Evolutionary conservation across 805 yeast species (phyloP).

Genomic region (Yarrowia sp.): DNA sequence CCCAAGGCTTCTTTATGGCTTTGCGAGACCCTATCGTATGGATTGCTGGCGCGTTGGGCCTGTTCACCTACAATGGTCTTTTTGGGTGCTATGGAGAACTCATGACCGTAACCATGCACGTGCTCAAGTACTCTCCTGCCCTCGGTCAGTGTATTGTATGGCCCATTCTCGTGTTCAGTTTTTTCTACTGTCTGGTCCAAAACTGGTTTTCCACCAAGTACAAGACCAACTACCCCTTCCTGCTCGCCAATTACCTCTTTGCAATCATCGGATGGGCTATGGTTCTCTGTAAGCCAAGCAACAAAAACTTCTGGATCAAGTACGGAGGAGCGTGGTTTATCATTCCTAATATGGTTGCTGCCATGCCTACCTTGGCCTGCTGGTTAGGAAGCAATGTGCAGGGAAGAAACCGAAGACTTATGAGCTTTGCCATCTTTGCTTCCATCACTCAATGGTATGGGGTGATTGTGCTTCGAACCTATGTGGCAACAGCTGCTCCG

Average conservation of each 20-base stretch:
- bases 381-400: slow-evolving; percentile 13
- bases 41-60: not conserved
- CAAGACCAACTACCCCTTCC: not conserved
- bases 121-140: slow-evolving; percentile 18
- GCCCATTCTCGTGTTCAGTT: slow-evolving; percentile 8
- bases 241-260: not conserved
- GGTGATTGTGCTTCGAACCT: slow-evolving; percentile 12
- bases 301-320: slow-evolving; percentile 17
- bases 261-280: slow-evolving; percentile 12
- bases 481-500: not conserved
- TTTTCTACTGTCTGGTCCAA: slow-evolving; percentile 2
- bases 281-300: not conserved
- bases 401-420: slow-evolving; percentile 8
- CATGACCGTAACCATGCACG: slow-evolving; percentile 11
- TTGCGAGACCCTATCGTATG: slow-evolving; percentile 6
- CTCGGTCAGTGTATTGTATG: slow-evolving; percentile 5
- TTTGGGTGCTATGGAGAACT: slow-evolving; percentile 2
- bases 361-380: not conserved
- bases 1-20: not conserved
- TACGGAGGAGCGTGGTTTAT: slow-evolving; percentile 21
- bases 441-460: slow-evolving; percentile 11
- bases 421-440: slow-evolving; percentile 3
- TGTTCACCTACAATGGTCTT: slow-evolving; percentile 9
- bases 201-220: not conserved
- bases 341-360: not conserved